Evolutionary conservation across 306 rosid species (phyloP).

Genomic region (Trifolium dubium): DNA sequence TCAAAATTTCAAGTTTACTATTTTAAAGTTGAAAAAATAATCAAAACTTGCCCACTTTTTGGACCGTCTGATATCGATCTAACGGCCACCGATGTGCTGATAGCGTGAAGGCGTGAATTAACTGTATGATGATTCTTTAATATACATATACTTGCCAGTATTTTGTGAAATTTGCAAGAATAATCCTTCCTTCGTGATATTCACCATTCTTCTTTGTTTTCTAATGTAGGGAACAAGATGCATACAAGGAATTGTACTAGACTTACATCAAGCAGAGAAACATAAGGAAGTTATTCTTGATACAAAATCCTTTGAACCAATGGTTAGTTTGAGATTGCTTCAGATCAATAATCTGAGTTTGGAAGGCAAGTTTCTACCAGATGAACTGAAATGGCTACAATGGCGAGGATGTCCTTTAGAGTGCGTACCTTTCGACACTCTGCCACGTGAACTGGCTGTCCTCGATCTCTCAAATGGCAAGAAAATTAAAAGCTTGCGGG

Average conservation of each 20-base stretch:
- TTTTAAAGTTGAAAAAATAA: too few relatives aligned
- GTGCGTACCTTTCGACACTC: conserved; percentile 49
- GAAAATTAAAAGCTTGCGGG: conserved; percentile 48
- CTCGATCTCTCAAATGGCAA: conserved; percentile 65
- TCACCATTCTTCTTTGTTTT: neutral
- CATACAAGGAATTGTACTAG: conserved; percentile 60
- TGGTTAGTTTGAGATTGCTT: conserved; percentile 58
- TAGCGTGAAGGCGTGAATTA: neutral
- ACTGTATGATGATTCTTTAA: neutral
- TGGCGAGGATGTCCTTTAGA: conserved; percentile 68
- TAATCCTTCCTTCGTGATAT: neutral
- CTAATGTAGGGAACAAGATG: conserved; percentile 47
- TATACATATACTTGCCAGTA: neutral
- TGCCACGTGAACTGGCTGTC: conserved; percentile 56
- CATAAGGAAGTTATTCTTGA: conserved; percentile 33
- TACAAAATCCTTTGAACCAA: conserved; percentile 49
- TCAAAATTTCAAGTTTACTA: neutral
- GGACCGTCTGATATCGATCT: neutral
- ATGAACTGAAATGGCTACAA: conserved; percentile 66
- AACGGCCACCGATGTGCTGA: neutral
- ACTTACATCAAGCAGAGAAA: conserved; percentile 46
- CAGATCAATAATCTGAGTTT: conserved; percentile 59
- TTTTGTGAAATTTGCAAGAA: neutral
- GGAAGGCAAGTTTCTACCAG: conserved; percentile 60
- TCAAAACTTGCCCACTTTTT: neutral